Percentiles rank a stretch among this genome's conserved stretches.
phyloP scores from a whole-genome alignment of 192 early-diverging fungal genomes.

The Rhizophagus prolifer region DNA sequence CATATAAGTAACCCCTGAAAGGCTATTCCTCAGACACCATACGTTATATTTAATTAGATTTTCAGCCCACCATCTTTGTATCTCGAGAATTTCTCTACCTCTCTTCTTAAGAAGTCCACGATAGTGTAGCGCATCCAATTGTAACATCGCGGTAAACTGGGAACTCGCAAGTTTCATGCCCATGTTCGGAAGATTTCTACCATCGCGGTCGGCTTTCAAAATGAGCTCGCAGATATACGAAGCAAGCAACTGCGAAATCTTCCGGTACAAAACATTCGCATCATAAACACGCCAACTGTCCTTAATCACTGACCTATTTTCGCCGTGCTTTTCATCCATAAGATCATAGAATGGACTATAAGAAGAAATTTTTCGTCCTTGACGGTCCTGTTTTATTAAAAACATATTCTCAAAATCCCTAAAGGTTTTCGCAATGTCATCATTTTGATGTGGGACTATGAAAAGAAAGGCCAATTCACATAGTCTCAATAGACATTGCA shows the following conservation, averaged over 20 bases:
- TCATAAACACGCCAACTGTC: conserved; percentile 9
- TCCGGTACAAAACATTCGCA: not conserved
- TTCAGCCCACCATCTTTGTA: no score
- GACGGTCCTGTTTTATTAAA: not conserved
- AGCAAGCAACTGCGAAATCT: conserved; percentile 3
- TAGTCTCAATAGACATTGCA: not conserved
- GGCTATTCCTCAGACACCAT: no score
- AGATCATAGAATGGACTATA: not conserved
- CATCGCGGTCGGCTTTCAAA: not conserved
- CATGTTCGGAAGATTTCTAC: not conserved
- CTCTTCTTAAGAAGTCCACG: no score
- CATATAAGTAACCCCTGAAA: no score
- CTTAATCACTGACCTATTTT: not conserved
- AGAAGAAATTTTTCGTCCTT: conserved; percentile 1
- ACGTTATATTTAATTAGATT: no score
- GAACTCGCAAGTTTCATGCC: not conserved
- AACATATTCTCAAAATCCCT: conserved; percentile 10
- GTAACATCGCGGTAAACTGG: not conserved
- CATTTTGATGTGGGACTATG: not conserved
- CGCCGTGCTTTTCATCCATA: not conserved
- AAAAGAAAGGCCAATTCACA: not conserved
- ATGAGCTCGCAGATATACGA: conserved; percentile 18
- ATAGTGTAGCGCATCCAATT: not conserved
- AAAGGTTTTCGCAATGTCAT: not conserved
- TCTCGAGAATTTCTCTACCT: no score